A percentile compares a stretch with the other conserved stretches of the same genome.
Conservation (phyloP, 129 eudicot species). For the Escallonia herrerae region DNA sequence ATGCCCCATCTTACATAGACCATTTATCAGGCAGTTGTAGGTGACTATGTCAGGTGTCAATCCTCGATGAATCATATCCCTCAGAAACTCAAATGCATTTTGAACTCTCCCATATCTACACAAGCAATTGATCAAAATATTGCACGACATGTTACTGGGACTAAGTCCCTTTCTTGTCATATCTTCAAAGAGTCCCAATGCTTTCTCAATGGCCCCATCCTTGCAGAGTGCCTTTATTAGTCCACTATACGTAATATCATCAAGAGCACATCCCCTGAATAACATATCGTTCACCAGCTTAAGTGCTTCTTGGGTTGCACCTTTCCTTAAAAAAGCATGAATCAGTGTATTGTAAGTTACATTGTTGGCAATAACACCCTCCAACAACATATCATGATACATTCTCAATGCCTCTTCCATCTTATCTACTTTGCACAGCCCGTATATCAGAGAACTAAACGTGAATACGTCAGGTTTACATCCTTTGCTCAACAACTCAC, state of each 20-base stretch:
- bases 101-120: conserved; percentile 58
- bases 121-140: conserved; percentile 68
- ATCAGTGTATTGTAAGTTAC: conserved; percentile 87
- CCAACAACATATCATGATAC: conserved; percentile 72
- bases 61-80: conserved; percentile 67
- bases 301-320: conserved; percentile 54
- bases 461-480: conserved; percentile 83
- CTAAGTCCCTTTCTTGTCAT: conserved; percentile 65
- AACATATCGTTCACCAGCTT: conserved; percentile 77
- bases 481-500: conserved; percentile 50
- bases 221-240: conserved; percentile 71
- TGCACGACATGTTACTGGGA: conserved; percentile 56
- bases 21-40: conserved; percentile 73
- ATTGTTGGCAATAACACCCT: conserved; percentile 81
- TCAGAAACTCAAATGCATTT: conserved; percentile 60
- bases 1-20: conserved; percentile 64
- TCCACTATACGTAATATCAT: conserved; percentile 63
- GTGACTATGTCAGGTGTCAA: conserved; percentile 76
- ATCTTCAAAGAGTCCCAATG: conserved; percentile 67
- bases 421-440: conserved; percentile 57
- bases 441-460: conserved; percentile 70
- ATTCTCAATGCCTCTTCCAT: conserved; percentile 66
- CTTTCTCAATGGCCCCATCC: conserved; percentile 68
- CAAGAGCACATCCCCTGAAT: conserved; percentile 72
- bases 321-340: conserved; percentile 49